Percentiles rank a stretch among this genome's conserved stretches.
Evolutionary conservation across 1,284 basidiomycete species (phyloP).

Genomic region (Coniferiporia sulphurascens): DNA sequence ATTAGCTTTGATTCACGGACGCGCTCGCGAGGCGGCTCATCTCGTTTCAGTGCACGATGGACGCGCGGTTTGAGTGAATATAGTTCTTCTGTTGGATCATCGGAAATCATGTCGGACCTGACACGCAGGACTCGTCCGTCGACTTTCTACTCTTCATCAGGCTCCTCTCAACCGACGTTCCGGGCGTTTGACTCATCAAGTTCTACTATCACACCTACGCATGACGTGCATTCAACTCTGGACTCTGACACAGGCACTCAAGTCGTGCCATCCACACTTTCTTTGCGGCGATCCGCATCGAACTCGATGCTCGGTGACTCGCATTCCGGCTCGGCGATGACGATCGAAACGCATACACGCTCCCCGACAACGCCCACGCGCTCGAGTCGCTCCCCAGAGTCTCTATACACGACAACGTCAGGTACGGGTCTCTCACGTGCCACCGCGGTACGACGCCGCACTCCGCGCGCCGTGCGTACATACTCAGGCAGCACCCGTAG

Average conservation of each 20-base stretch:
- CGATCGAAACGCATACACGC: conserved; percentile 18
- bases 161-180: conserved; percentile 31
- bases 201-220: background rate
- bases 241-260: conserved; percentile 41
- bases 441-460: conserved; percentile 51
- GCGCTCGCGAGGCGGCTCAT: conserved; percentile 8
- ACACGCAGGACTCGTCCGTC: conserved; percentile 24
- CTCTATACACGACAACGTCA: conserved; percentile 8
- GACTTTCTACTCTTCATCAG: conserved; percentile 31
- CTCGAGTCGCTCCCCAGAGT: conserved; percentile 11
- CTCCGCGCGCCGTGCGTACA: conserved; percentile 36
- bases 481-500: conserved; percentile 30
- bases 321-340: conserved; percentile 36
- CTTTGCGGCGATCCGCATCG: conserved; percentile 49
- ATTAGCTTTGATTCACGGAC: conserved; percentile 6
- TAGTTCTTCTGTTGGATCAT: conserved; percentile 9
- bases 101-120: conserved; percentile 28
- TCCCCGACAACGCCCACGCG: conserved; percentile 21
- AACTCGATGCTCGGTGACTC: conserved; percentile 56
- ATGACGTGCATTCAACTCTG: conserved; percentile 27
- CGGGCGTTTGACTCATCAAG: conserved; percentile 9
- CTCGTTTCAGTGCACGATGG: conserved; percentile 14
- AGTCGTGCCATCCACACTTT: conserved; percentile 48
- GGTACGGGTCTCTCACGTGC: conserved; percentile 43
- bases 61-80: conserved; percentile 12